Evolutionary conservation across 2,329 filamentous ascomycete genomes (phyloP).

Genomic region (Parascedosporium putredinis): DNA sequence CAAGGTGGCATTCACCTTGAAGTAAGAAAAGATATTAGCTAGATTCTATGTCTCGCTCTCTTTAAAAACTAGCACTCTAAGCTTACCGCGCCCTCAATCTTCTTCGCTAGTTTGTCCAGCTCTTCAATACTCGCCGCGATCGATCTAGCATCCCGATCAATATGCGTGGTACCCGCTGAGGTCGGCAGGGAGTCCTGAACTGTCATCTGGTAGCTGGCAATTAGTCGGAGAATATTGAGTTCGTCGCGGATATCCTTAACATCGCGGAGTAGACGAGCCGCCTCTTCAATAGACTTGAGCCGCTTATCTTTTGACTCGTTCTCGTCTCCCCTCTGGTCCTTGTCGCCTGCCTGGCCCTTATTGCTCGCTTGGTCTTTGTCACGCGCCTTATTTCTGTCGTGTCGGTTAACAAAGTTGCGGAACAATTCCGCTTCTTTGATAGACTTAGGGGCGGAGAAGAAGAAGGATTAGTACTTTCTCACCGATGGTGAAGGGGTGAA

Average conservation of each 20-base stretch:
- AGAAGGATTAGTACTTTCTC: no score
- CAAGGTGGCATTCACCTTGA: constrained; percentile 11
- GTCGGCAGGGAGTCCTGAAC: constrained; percentile 7
- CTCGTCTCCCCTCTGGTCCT: no score
- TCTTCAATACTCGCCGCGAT: constrained; percentile 12
- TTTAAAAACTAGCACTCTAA: no score
- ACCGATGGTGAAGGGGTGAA: no score
- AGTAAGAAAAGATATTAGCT: background rate
- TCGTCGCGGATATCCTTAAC: constrained; percentile 17
- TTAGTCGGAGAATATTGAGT: constrained; percentile 13
- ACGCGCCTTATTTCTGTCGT: background rate
- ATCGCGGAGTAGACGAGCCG: constrained; percentile 10
- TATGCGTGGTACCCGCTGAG: background rate
- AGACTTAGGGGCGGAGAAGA: no score
- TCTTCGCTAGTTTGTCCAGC: constrained; percentile 12
- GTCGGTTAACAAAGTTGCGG: background rate
- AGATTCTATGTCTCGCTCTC: no score
- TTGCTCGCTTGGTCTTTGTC: no score
- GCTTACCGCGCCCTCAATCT: constrained; percentile 13
- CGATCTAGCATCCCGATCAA: constrained; percentile 1
- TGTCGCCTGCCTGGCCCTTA: no score
- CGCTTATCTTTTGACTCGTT: no score
- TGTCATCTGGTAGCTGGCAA: constrained; percentile 9
- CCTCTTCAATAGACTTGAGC: constrained; percentile 4
- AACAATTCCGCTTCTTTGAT: constrained; percentile 6